phyloP scores from a whole-genome alignment of 2,329 filamentous ascomycete species.

The Aureobasidium melanogenum region DNA sequence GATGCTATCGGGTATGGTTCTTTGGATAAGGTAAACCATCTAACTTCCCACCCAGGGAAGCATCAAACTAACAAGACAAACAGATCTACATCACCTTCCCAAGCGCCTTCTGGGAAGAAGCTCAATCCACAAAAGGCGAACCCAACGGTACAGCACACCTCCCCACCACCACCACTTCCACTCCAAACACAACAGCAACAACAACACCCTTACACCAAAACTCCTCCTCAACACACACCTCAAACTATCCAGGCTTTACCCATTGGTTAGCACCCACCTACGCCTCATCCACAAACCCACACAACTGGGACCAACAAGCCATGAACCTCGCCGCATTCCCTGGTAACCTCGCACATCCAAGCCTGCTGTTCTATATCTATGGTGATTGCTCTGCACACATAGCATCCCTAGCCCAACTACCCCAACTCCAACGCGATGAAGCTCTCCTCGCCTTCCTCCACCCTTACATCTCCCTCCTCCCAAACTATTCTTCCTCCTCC shows the following conservation, averaged over 20 bases:
- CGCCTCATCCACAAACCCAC: slow-evolving; percentile 50
- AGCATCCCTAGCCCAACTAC: slow-evolving; percentile 28
- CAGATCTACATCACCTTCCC: slow-evolving; percentile 53
- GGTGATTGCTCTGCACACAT: slow-evolving; percentile 53
- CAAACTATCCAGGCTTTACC: slow-evolving; percentile 55
- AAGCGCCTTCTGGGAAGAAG: slow-evolving; percentile 18
- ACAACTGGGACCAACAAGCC: slow-evolving; percentile 53
- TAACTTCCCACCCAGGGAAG: not conserved
- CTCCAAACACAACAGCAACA: slow-evolving; percentile 30
- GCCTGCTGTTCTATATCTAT: slow-evolving; percentile 74
- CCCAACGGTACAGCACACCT: not conserved
- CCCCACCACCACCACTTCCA: slow-evolving; percentile 20
- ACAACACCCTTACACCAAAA: slow-evolving; percentile 27
- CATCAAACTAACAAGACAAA: not conserved
- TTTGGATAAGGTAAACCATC: slow-evolving; percentile 15
- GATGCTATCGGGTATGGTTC: slow-evolving; percentile 22
- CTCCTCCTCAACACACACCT: slow-evolving; percentile 19
- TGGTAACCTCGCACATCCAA: slow-evolving; percentile 56
- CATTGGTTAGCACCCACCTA: slow-evolving; percentile 70
- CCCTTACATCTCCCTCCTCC: slow-evolving; percentile 70
- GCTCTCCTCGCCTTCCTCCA: slow-evolving; percentile 59
- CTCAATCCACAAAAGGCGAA: not conserved
- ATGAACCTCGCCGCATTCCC: slow-evolving; percentile 67
- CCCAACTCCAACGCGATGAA: slow-evolving; percentile 41
- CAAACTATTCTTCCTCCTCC: slow-evolving; percentile 50